phyloP scores from a whole-genome alignment of 2,329 filamentous ascomycete genomes.

The Fusarium sp. region DNA sequence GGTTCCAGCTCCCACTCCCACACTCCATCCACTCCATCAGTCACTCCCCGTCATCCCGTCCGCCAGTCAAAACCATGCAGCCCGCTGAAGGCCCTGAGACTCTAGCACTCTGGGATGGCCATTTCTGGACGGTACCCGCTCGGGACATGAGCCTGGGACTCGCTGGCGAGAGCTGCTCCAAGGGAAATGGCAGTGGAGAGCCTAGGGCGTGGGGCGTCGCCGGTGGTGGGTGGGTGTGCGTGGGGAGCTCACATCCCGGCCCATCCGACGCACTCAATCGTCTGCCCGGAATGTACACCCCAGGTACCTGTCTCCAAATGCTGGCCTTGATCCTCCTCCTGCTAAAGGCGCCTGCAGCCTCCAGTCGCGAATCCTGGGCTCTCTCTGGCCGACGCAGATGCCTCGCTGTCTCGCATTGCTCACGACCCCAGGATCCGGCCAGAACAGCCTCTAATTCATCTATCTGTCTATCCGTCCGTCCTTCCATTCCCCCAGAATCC shows the following conservation, averaged over 20 bases:
- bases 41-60: conserved; percentile 16
- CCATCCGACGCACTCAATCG: conserved; percentile 38
- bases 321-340: neutral
- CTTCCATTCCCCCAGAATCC: neutral
- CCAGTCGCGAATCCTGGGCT: neutral
- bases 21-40: neutral
- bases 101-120: conserved; percentile 28
- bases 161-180: conserved; percentile 34
- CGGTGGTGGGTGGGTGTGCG: conserved; percentile 32
- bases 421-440: conserved; percentile 2
- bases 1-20: neutral
- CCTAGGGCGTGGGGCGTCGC: conserved; percentile 39
- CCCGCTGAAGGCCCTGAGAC: conserved; percentile 23
- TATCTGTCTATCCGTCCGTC: neutral
- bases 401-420: conserved; percentile 11
- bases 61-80: conserved; percentile 31
- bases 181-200: conserved; percentile 45
- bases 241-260: conserved; percentile 37
- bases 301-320: conserved; percentile 15
- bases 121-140: conserved; percentile 31
- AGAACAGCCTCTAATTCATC: neutral
- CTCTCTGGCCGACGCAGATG: neutral
- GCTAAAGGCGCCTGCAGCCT: neutral
- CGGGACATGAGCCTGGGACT: conserved; percentile 35
- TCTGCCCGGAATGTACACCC: conserved; percentile 30